These are phyloP conservation scores for Colletotrichum lini DNA, from an alignment of 2,329 filamentous ascomycete species.

Conservation along the genomic window DNA sequence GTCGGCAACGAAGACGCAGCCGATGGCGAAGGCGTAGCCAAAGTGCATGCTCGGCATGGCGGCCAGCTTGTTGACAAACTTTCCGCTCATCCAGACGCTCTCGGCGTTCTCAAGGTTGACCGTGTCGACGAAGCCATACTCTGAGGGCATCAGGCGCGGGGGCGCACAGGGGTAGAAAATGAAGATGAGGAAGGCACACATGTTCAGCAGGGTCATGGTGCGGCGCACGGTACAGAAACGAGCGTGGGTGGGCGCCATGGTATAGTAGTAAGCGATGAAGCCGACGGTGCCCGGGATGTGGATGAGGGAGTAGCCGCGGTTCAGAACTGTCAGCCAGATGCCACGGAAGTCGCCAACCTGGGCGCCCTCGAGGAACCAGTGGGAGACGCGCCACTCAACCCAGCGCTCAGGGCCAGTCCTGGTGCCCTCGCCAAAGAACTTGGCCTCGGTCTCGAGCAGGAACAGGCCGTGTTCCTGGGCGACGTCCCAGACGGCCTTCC, in stretches of 20 bases:
- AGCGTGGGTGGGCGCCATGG: conserved; percentile 61
- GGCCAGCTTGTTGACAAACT: conserved; percentile 71
- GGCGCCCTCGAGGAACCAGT: conserved; percentile 62
- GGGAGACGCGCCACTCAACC: conserved; percentile 62
- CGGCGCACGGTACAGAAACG: conserved; percentile 55
- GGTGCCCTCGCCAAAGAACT: conserved; percentile 54
- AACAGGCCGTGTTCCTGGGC: conserved; percentile 69
- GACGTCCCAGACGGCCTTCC: conserved; percentile 60
- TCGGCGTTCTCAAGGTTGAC: conserved; percentile 65
- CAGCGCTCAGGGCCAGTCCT: conserved; percentile 59
- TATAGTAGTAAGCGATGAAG: conserved; percentile 76
- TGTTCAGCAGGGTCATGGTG: conserved; percentile 70
- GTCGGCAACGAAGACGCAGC: conserved; percentile 67
- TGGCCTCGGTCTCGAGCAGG: conserved; percentile 69
- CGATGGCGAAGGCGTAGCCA: conserved; percentile 68
- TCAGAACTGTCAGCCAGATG: conserved; percentile 64
- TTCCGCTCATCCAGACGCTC: conserved; percentile 76
- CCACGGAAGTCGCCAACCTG: conserved; percentile 39
- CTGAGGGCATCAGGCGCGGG: conserved; percentile 70
- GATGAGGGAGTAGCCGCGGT: conserved; percentile 71
- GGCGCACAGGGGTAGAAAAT: conserved; percentile 77
- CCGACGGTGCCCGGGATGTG: conserved; percentile 74
- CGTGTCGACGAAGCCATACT: conserved; percentile 74
- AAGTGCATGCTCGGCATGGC: conserved; percentile 73
- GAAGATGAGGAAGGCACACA: conserved; percentile 73